A percentile compares a stretch with the other conserved stretches of the same genome.
Evolutionary conservation across 768 basidiomycete species (phyloP).

Genomic region (Psilocybe sp.): DNA sequence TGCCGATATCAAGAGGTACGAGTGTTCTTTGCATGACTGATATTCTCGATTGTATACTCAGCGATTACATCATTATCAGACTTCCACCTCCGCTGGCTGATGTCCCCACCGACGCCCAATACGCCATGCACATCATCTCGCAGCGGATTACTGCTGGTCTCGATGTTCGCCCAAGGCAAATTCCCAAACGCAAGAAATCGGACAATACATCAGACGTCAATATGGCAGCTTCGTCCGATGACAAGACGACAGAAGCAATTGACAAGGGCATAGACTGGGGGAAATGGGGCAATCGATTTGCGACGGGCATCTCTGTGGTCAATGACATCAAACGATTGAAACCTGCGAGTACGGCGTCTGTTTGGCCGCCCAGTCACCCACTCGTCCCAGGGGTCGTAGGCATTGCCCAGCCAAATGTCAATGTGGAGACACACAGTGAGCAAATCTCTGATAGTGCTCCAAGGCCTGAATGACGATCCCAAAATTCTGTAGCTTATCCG

Average conservation of each 20-base stretch:
- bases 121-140: conserved; percentile 68
- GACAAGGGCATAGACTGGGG: conserved; percentile 42
- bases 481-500: conserved; percentile 46
- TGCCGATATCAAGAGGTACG: conserved; percentile 42
- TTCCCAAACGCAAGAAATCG: conserved; percentile 11
- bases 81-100: conserved; percentile 45
- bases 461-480: not conserved
- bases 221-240: not conserved
- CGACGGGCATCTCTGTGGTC: conserved; percentile 41
- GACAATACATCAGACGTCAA: conserved; percentile 10
- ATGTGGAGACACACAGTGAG: conserved; percentile 33
- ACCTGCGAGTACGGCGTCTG: conserved; percentile 31
- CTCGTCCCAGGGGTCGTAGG: conserved; percentile 15
- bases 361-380: conserved; percentile 18
- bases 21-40: not conserved
- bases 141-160: conserved; percentile 56
- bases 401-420: conserved; percentile 16
- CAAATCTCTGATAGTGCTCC: not conserved
- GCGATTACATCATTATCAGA: conserved; percentile 22
- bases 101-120: conserved; percentile 66
- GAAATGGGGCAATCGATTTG: conserved; percentile 51
- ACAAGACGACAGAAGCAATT: not conserved
- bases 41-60: not conserved
- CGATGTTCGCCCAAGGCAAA: conserved; percentile 34
- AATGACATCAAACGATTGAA: conserved; percentile 40